Base-by-base conservation (phyloP, 2,329 filamentous ascomycete species). In the Chaetomium sp. region DNA sequence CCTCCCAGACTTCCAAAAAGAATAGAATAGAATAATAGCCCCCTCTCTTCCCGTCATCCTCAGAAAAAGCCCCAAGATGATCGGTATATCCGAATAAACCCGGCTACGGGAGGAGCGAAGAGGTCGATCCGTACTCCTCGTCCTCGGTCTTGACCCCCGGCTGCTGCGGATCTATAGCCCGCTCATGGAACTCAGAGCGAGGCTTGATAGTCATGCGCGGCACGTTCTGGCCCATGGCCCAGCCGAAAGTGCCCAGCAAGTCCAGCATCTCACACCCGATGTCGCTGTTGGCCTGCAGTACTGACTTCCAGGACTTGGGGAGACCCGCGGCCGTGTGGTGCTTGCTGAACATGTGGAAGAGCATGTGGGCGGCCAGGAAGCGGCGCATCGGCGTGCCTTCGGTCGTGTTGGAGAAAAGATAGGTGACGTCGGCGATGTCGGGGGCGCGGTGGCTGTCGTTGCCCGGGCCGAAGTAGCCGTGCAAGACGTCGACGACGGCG, bases 401-500 rank as follows among this genome's bases (percentile, higher is more conserved):
- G n/a, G 49, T 14, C 5, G 64, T 66, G 49, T 61, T 46, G 27
- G 59, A 52, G 11, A 66, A 65, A 37, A 66, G 50, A 55, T 62
- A 60, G 34, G 55, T 50, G 9, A 66, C 55, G 52, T 66, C 65
- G 36, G 49, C 19, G 19, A 64, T 36, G 52, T 54, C 32, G 10
- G 63, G 64, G 14, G 52, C 40, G 37, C 56, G 44, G 32, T 59
- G 44, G 36, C 56, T 45, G 14, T 55, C 50, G 2, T 49, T 38
- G 3, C 55, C 50, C 1, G 51, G 42, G 3, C 55, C 52, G 49
- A 52, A 65, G 59, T 65, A 60, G 47, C 46, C 44, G 60, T 65
- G 65, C 35, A 65, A 50, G 8, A 56, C 56, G 48, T 66, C 63
- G 37, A 65, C 56, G 27, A 58, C 60, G 14, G 62, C 62, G 54